A percentile compares a stretch with the other conserved stretches of the same genome.
Evolutionary conservation across 2,329 filamentous ascomycete genomes (phyloP).

Genomic region (Colletotrichum scovillei): DNA sequence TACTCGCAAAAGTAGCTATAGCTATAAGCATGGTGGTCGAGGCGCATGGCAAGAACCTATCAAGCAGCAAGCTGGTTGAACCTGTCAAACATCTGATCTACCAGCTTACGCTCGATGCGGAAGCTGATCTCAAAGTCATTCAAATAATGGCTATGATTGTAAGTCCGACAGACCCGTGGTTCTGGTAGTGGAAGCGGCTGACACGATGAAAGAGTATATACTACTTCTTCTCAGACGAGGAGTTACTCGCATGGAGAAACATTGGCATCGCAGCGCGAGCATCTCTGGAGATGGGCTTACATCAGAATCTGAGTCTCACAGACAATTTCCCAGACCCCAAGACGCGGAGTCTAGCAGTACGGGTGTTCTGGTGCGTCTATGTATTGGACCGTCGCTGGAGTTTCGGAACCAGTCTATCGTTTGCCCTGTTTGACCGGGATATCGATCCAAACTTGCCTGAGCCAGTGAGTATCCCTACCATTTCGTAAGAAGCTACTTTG

Average conservation of each 20-base stretch:
- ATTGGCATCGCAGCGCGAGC: conserved; percentile 59
- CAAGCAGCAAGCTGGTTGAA: conserved; percentile 42
- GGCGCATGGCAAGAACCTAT: conserved; percentile 43
- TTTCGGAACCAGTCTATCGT: conserved; percentile 62
- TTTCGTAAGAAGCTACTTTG: not conserved
- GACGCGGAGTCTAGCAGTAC: conserved; percentile 45
- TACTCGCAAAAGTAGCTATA: conserved; percentile 46
- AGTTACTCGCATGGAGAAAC: conserved; percentile 59
- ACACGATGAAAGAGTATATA: conserved; percentile 48
- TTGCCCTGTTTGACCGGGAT: conserved; percentile 59
- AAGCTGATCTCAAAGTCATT: conserved; percentile 46
- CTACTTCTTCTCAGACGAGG: conserved; percentile 59
- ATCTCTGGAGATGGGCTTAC: conserved; percentile 60
- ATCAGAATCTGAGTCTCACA: conserved; percentile 55
- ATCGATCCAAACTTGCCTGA: conserved; percentile 60
- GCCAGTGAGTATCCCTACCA: conserved; percentile 43
- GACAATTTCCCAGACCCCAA: conserved; percentile 48
- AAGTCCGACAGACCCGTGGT: no score
- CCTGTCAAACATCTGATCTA: conserved; percentile 40
- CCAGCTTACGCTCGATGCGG: conserved; percentile 37
- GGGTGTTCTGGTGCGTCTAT: conserved; percentile 64
- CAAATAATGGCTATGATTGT: conserved; percentile 47
- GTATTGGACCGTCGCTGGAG: conserved; percentile 63
- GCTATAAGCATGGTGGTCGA: conserved; percentile 47
- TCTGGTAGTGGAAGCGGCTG: no score